These are phyloP conservation scores for Leishmania major DNA, from an alignment of 208 protist genomes.

Conservation along the genomic window DNA sequence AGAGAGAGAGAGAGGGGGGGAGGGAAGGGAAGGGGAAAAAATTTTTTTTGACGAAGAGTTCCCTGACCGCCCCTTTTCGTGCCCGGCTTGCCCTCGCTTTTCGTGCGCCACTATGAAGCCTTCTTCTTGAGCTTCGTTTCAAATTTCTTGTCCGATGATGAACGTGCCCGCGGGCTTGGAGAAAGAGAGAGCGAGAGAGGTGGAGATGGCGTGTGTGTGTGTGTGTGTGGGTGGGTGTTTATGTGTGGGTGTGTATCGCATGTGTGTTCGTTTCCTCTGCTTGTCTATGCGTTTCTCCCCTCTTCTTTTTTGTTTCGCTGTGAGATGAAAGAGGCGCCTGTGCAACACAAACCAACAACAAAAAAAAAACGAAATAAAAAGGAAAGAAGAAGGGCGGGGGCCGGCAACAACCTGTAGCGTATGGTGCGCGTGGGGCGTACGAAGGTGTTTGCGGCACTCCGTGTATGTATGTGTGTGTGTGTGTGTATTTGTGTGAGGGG, in stretches of 20 bases:
- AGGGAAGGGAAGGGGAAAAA: not conserved
- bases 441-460: not conserved
- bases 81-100: not conserved
- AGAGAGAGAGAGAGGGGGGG: not conserved
- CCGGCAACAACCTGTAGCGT: not conserved
- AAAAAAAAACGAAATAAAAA: not conserved
- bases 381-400: not conserved
- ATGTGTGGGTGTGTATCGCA: not conserved
- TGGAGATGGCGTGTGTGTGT: not conserved
- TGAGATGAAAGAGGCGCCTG: not conserved
- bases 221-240: not conserved
- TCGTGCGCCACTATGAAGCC: not conserved
- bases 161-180: not conserved
- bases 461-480: not conserved
- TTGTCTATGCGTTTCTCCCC: not conserved
- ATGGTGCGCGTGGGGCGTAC: not conserved
- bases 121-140: not conserved
- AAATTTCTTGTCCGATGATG: not conserved
- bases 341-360: not conserved
- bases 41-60: not conserved
- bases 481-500: not conserved
- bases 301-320: not conserved
- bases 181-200: not conserved
- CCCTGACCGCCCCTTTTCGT: not conserved
- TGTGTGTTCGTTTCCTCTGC: not conserved